phyloP scores from a whole-genome alignment of 352 stramenopile genomes.

The Peronospora tabacina region DNA sequence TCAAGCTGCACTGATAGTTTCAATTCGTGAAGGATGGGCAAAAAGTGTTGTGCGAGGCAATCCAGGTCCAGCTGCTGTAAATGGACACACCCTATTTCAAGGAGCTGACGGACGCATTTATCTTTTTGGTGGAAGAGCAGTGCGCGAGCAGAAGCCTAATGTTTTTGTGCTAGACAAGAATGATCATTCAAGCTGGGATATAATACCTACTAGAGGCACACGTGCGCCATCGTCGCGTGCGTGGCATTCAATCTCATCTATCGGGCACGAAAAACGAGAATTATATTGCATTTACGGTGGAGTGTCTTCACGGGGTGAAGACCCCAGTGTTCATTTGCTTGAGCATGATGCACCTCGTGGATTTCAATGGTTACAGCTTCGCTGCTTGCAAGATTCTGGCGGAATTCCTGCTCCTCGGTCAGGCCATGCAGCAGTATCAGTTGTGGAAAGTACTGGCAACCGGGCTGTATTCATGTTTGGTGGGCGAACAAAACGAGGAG shows the following conservation, averaged over 20 bases:
- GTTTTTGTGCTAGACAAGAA: conserved; percentile 41
- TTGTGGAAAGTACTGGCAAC: conserved; percentile 8
- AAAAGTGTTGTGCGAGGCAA: conserved; percentile 46
- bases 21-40: conserved; percentile 41
- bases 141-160: conserved; percentile 46
- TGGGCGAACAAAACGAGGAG: conserved; percentile 51
- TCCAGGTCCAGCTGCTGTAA: conserved; percentile 50
- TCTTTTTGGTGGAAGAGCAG: conserved; percentile 50
- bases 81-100: conserved; percentile 53
- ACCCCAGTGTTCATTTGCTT: conserved; percentile 38
- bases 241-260: conserved; percentile 43
- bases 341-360: conserved; percentile 4
- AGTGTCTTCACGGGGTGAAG: conserved; percentile 51
- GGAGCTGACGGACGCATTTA: conserved; percentile 22
- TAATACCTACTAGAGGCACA: conserved; percentile 17
- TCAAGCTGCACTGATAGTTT: conserved; percentile 27
- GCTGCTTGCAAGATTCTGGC: conserved; percentile 10
- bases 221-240: conserved; percentile 35
- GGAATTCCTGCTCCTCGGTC: conserved; percentile 34
- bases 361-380: conserved; percentile 26
- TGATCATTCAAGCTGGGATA: conserved; percentile 48
- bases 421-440: conserved; percentile 38
- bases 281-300: conserved; percentile 49
- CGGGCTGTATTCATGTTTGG: conserved; percentile 44
- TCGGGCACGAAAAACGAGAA: conserved; percentile 12